Conservation (phyloP, 2,329 filamentous ascomycete genomes). For the Scopulariopsis brevicaulis region DNA sequence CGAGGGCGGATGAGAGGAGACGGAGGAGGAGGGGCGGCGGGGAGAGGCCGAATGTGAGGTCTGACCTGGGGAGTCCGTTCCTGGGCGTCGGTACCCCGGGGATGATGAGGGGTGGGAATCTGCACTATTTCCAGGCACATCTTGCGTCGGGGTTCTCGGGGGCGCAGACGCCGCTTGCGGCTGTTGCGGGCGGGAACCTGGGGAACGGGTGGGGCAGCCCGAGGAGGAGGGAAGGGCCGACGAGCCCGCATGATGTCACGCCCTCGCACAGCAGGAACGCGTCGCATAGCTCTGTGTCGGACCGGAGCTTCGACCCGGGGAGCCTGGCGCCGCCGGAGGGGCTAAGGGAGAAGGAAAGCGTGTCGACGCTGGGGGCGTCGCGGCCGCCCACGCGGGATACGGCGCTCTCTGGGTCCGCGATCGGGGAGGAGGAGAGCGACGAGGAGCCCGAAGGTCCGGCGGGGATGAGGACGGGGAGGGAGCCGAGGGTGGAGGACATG, state of each 20-base stretch:
- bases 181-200: conserved; percentile 56
- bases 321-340: conserved; percentile 26
- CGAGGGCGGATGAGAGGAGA: conserved; percentile 8
- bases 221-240: background rate
- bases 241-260: conserved; percentile 5
- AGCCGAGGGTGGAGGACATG: conserved; percentile 73
- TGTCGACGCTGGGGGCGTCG: conserved; percentile 44
- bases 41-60: background rate
- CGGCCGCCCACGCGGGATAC: conserved; percentile 47
- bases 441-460: conserved; percentile 12
- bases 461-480: conserved; percentile 35
- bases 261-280: conserved; percentile 28
- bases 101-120: conserved; percentile 61
- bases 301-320: conserved; percentile 24
- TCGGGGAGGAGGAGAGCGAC: conserved; percentile 24
- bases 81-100: conserved; percentile 49
- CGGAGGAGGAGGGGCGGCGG: background rate
- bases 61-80: conserved; percentile 42
- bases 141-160: conserved; percentile 61
- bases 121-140: conserved; percentile 76
- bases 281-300: conserved; percentile 34
- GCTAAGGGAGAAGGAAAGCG: conserved; percentile 48
- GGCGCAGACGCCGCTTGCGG: conserved; percentile 67
- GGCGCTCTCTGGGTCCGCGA: conserved; percentile 21
- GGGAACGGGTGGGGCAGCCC: conserved; percentile 23